Conservation (phyloP, 129 eudicot genomes). For the Gnaphalium uliginosum region DNA sequence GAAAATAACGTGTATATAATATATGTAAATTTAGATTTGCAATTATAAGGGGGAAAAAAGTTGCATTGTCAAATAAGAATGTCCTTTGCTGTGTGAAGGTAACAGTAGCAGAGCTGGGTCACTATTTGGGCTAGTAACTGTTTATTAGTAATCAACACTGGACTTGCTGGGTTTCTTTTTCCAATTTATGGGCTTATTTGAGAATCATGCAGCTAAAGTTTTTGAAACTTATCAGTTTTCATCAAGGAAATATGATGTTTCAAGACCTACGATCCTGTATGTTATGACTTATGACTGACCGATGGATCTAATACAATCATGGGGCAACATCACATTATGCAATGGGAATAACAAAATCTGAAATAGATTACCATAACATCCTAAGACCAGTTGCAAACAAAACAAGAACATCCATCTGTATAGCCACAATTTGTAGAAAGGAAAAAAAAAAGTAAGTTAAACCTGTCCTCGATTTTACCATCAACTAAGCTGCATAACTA, state of each 20-base stretch:
- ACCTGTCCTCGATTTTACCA: neutral
- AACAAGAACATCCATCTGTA: constrained; percentile 13
- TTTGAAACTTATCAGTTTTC: neutral
- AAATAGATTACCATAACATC: constrained; percentile 17
- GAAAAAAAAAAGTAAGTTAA: constrained; percentile 6
- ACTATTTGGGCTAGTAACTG: neutral
- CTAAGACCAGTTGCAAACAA: constrained; percentile 16
- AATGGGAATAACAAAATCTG: constrained; percentile 1
- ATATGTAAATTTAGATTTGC: no score
- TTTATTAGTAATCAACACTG: neutral
- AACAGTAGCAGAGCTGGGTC: neutral
- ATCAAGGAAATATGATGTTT: neutral
- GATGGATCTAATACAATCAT: neutral
- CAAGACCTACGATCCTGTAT: neutral
- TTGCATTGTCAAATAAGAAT: no score
- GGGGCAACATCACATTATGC: constrained; percentile 6
- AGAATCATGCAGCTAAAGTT: neutral
- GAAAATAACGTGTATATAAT: no score
- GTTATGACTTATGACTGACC: neutral
- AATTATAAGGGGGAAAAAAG: no score
- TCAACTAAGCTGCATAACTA: constrained; percentile 30
- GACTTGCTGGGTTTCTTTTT: neutral
- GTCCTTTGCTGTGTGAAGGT: neutral
- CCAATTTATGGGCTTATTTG: neutral
- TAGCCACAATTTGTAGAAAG: constrained; percentile 26